phyloP scores from a whole-genome alignment of 805 yeast genomes.

The Metschnikowia anglica region DNA sequence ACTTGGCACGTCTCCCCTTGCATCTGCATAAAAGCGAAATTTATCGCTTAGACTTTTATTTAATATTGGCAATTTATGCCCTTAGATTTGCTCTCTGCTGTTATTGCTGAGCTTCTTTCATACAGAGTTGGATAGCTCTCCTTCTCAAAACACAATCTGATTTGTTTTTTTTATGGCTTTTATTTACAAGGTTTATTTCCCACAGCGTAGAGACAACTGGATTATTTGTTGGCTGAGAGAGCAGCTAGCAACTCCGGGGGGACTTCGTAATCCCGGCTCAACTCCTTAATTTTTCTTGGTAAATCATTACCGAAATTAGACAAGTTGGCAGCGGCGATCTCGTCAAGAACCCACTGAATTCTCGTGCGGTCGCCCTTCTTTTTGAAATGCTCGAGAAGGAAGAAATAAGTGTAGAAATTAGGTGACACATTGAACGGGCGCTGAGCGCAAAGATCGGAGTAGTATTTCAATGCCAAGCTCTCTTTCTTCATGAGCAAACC shows the following conservation, averaged over 20 bases:
- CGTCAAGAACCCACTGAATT: conserved; percentile 38
- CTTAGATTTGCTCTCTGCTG: too few species aligned
- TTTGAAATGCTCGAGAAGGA: conserved; percentile 41
- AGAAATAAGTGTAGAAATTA: conserved; percentile 52
- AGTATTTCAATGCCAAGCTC: conserved; percentile 42
- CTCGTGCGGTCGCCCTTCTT: conserved; percentile 30
- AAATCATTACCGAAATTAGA: conserved; percentile 38
- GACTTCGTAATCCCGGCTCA: conserved; percentile 20
- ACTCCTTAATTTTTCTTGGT: conserved; percentile 34
- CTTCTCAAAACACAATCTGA: not conserved
- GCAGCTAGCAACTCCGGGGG: conserved; percentile 19
- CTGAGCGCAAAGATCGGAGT: conserved; percentile 32
- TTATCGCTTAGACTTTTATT: not conserved
- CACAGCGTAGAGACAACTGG: not conserved
- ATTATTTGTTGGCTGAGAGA: not conserved
- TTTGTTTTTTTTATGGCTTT: not conserved
- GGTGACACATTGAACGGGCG: conserved; percentile 31
- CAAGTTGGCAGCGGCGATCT: conserved; percentile 32
- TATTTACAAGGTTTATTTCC: conserved; percentile 6
- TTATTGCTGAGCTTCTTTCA: not conserved
- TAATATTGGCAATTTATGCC: not conserved
- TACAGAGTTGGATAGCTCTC: not conserved
- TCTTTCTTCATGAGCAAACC: conserved; percentile 33
- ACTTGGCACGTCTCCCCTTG: not conserved
- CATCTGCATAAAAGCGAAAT: not conserved